Evolutionary conservation across 2,329 filamentous ascomycete species (phyloP), one percentile per base, ranked within the genome.

Genomic region (Fusarium sp.): DNA sequence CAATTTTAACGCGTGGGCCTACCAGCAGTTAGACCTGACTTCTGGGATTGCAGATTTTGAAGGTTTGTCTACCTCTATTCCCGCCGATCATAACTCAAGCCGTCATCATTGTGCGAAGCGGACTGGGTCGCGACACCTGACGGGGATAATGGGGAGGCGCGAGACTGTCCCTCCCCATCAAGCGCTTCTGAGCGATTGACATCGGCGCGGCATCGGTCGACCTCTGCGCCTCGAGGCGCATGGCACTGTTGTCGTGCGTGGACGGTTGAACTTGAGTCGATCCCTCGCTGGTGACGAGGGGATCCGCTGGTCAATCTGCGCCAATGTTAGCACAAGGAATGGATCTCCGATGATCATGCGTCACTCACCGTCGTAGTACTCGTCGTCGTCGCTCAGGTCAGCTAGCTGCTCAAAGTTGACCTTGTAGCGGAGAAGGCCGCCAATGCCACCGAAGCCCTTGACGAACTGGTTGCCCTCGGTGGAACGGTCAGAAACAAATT

Each of bases 391-490:
- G 84, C 97, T 95, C 81, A 93, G 89, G 84, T 98, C 96, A 84
- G 93, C 93, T 85, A 99, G 90, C 86, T 99, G 97, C 87, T 99
- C 97, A 87, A 99, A 99, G 89, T 99, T 99, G 89, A 99, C 94
- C 89, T 98, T 98, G 92, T 99, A 99, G 79, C 96, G 95, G 82
- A 99, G 91, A 81, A 99, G 93, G 75, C 96, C 96, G 77, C 96
- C 96, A 79, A 99, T 98, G 82, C 96, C 96, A 92, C 96, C 96
- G 82, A 99, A 99, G 74, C 96, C 96, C 88, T 98, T 98, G 81
- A 99, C 96, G 86, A 99, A 99, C 88, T 99, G 96, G 87, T 99
- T 99, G 83, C 96, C 96, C 87, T 99, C 96, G 71, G 94, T 97
- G 70, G 96, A 98, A 76, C 95, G 93, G 83, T 99, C 97, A 58